phyloP scores from a whole-genome alignment of 2,329 filamentous ascomycete species.

The Parastagonospora avenae region DNA sequence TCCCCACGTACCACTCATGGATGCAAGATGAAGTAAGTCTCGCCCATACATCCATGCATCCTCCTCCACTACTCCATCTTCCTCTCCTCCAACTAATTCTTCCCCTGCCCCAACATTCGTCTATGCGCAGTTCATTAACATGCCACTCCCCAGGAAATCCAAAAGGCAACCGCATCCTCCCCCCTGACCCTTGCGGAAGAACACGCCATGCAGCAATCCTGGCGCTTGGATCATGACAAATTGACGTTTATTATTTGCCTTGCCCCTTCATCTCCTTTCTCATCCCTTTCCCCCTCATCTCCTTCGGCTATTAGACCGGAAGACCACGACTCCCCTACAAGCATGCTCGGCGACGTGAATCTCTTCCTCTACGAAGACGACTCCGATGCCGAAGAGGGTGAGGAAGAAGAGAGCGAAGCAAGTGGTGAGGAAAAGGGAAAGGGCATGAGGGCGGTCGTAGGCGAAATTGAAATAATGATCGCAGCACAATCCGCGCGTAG shows the following conservation, averaged over 20 bases:
- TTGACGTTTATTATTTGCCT: conserved; percentile 85
- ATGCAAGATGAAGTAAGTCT: conserved; percentile 75
- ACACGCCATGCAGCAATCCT: conserved; percentile 87
- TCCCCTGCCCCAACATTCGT: too few species aligned
- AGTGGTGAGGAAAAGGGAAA: background rate
- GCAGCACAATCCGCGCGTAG: conserved; percentile 64
- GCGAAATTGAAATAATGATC: conserved; percentile 89
- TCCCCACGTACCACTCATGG: conserved; percentile 83
- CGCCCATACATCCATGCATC: background rate
- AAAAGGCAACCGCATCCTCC: conserved; percentile 85
- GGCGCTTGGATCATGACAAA: conserved; percentile 83
- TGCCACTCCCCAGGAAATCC: conserved; percentile 61
- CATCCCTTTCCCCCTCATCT: background rate
- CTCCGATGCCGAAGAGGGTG: conserved; percentile 25
- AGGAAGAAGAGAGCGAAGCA: conserved; percentile 14
- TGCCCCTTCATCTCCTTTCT: conserved; percentile 6
- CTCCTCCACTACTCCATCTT: background rate
- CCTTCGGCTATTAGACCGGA: conserved; percentile 5
- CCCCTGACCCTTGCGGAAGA: conserved; percentile 80
- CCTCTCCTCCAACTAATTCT: background rate
- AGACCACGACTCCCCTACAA: conserved; percentile 58
- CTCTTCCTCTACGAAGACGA: conserved; percentile 69
- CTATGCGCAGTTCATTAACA: too few species aligned
- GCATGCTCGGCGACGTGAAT: conserved; percentile 58
- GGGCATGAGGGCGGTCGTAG: conserved; percentile 52